A percentile compares a stretch with the other conserved stretches of the same genome.
These are phyloP conservation scores for Didymella pomorum DNA, from an alignment of 2,329 filamentous ascomycete genomes.

Conservation along the genomic window DNA sequence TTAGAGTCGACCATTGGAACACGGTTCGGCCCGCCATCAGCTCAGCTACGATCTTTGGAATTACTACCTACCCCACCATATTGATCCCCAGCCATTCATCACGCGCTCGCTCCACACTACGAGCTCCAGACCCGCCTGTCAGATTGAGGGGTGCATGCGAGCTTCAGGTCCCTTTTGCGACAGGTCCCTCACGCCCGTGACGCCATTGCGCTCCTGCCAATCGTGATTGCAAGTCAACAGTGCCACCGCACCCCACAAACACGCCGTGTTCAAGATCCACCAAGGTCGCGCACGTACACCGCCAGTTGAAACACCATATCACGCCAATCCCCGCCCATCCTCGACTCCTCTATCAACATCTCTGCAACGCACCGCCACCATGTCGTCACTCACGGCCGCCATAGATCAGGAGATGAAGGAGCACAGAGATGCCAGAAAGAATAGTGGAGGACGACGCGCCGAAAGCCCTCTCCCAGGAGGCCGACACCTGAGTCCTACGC, in stretches of 20 bases:
- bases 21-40: slow-evolving; percentile 37
- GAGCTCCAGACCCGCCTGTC: slow-evolving; percentile 19
- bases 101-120: slow-evolving; percentile 29
- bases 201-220: slow-evolving; percentile 29
- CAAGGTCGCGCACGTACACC: slow-evolving; percentile 15
- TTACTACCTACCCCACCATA: slow-evolving; percentile 39
- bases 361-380: slow-evolving; percentile 45
- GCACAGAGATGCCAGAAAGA: slow-evolving; percentile 61
- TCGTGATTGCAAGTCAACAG: slow-evolving; percentile 14
- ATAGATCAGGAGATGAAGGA: slow-evolving; percentile 80
- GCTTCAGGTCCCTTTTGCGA: slow-evolving; percentile 20
- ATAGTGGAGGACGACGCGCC: slow-evolving; percentile 32
- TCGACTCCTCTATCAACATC: slow-evolving; percentile 1
- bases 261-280: slow-evolving; percentile 22
- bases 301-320: slow-evolving; percentile 7
- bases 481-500: slow-evolving; percentile 64
- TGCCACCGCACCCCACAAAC: slow-evolving; percentile 33
- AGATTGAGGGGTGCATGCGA: slow-evolving; percentile 18
- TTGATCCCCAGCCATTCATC: slow-evolving; percentile 27
- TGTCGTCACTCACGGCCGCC: slow-evolving; percentile 76
- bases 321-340: slow-evolving; percentile 7
- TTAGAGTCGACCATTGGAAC: slow-evolving; percentile 33
- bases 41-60: slow-evolving; percentile 30
- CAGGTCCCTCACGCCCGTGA: slow-evolving; percentile 26
- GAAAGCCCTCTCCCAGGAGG: slow-evolving; percentile 44